Base-by-base conservation (phyloP, 768 basidiomycete species). In the Lactifluus volemus region DNA sequence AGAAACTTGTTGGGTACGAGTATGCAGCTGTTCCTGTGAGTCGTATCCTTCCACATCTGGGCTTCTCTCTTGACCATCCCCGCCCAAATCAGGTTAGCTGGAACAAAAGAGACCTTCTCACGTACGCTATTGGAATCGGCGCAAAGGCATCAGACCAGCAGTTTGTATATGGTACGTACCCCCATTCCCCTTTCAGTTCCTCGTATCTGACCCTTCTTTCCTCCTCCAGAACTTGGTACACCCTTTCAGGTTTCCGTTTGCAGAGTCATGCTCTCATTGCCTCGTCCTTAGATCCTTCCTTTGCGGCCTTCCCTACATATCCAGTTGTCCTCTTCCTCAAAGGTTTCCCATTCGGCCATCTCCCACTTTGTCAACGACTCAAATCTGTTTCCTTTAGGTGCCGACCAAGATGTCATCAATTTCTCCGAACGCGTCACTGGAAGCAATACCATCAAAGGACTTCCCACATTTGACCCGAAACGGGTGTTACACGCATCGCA, bases 21-120 rank as follows among this genome's bases (percentile, higher is more conserved):
- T 70, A 76, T 6, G 73, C 76, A 7, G 77, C 83, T 56, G 77
- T 78, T 59, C 80, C 82, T 38, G 88, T 90, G 65, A 55, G 79
- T 74, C 25, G 11, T 25, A 12, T 9, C 1, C n/a, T 4, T 29
- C 2, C 41, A 21, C 19, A 7, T 25, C 45, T 12, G 25, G 25
- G 25, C 1, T 19, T 8, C 12, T 36, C 30, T 5, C 34, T 14
- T 42, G 21, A 29, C 19, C 29, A 56, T 9, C 21, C 52, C 7
- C 55, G 19, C 29, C 19, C 51, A 4, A 56, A n/a, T 19, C 30
- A 92, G 89, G 91, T 90, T 29, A 72, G 81, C 1, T 94, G 92
- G 92, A 91, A 88, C 70, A 84, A 85, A 73, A 82, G 90, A 53
- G 92, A 94, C 72, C 74, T 92, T 17, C 74, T 94, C 61, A 80